Percentiles rank a stretch among this genome's conserved stretches.
These are phyloP conservation scores for Rhizopogon sp. DNA, from an alignment of 768 basidiomycete genomes.

Conservation along the genomic window DNA sequence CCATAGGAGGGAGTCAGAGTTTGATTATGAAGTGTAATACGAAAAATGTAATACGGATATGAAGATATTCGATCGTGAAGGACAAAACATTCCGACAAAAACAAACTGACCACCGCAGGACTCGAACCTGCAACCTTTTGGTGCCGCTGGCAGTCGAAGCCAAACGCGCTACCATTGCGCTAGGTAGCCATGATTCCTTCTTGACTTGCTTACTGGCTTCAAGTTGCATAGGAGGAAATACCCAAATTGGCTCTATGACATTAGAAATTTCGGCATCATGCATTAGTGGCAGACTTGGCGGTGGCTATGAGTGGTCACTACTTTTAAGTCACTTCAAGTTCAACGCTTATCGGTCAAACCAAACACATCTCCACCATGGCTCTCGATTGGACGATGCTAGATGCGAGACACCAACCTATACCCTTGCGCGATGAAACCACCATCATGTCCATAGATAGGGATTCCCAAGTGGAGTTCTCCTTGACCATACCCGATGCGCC, in stretches of 20 bases:
- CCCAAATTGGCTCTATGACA: background rate
- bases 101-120: conserved; percentile 80
- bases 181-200: conserved; percentile 52
- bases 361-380: conserved; percentile 44
- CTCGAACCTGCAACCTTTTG: conserved; percentile 97
- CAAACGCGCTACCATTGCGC: conserved; percentile 96
- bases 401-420: conserved; percentile 48
- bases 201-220: too few relatives aligned
- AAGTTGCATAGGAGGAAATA: background rate
- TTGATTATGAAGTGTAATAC: conserved; percentile 5
- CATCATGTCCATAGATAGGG: conserved; percentile 44
- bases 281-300: too few relatives aligned
- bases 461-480: conserved; percentile 49
- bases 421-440: conserved; percentile 60
- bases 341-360: background rate
- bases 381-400: conserved; percentile 74
- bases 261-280: too few relatives aligned
- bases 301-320: too few relatives aligned
- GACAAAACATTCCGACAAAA: background rate
- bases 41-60: background rate
- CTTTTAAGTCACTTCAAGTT: background rate
- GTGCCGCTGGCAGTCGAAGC: conserved; percentile 76
- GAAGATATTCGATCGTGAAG: background rate
- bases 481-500: conserved; percentile 53
- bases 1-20: conserved; percentile 30